Base-by-base conservation (phyloP, 2,329 filamentous ascomycete genomes). In the Cercospora citrullina region DNA sequence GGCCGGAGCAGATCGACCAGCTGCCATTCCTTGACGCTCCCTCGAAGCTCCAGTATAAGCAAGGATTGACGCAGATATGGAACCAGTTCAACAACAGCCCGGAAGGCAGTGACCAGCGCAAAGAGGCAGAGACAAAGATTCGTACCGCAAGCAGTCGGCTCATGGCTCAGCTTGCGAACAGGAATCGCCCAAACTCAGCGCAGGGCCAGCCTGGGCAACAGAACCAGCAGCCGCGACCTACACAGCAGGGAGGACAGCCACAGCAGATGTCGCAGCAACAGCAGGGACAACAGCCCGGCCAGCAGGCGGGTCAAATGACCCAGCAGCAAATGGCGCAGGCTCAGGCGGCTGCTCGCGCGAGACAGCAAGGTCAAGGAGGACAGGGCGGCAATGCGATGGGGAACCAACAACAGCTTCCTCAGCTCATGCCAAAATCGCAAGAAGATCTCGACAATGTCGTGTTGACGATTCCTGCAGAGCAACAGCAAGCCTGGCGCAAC, bases 1-100 rank as follows among this genome's bases (percentile, higher is more conserved):
- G 81, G 55, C 84, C 84, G 31, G 82, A 84, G 66, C 83, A 86
- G 68, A 84, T 87, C 62, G 81, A 83, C 68, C 81, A 81, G 66
- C 79, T 87, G 5, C 84, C 84, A 5, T 81, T 84, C 75, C 79
- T 89, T 31, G 84, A 78, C 68, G 84, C 86, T 8, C 78, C 83
- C 60, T 83, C 86, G 72, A 89, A 88, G 78, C 77, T 81, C 55
- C 83, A 86, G 71, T 87, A 87, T 73, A 84, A 84, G 66, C 78
- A 82, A 60, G 80, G 84, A 21, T 82, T 89, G 69, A 81, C 82
- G 66, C 83, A 80, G 68, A 80, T 87, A 60, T 89, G 86, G 86
- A 81, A 83, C 31, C 77, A 82, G 33, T 79, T 86, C 61, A 83
- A 86, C 68, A 81, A 75, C 51, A 81, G 82, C 48, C 80, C 85